Percentiles rank a stretch among this genome's conserved stretches.
These are phyloP conservation scores for Ophiostoma sp. DNA, from an alignment of 2,329 filamentous ascomycete genomes.

Conservation along the genomic window DNA sequence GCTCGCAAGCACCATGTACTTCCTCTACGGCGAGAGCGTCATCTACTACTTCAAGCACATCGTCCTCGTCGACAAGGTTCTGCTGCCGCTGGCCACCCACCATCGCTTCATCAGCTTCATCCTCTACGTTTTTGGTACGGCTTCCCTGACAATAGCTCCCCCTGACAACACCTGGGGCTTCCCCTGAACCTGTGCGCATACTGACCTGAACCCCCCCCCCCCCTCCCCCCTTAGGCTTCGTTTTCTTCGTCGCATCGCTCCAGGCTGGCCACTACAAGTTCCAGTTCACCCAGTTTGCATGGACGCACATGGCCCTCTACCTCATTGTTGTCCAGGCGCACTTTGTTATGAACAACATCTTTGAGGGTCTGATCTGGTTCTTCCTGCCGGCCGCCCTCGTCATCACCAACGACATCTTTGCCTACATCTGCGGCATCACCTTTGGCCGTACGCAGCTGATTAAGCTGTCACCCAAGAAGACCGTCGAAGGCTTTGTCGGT, in stretches of 20 bases:
- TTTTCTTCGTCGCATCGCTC: conserved; percentile 93
- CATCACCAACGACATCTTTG: conserved; percentile 98
- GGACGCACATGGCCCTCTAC: conserved; percentile 99
- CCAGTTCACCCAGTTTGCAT: conserved; percentile 98
- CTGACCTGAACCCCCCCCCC: not conserved
- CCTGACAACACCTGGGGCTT: not conserved
- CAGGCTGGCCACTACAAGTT: conserved; percentile 96
- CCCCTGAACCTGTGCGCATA: too few relatives aligned
- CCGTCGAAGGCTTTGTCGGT: conserved; percentile 92
- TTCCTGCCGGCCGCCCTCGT: conserved; percentile 91
- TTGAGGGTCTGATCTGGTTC: conserved; percentile 99
- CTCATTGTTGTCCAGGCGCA: conserved; percentile 96
- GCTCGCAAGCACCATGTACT: conserved; percentile 98
- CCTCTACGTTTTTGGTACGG: conserved; percentile 86
- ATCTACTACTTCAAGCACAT: conserved; percentile 99
- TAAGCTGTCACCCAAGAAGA: conserved; percentile 98
- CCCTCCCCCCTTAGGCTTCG: conserved; percentile 61
- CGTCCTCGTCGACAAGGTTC: conserved; percentile 84
- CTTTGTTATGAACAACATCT: conserved; percentile 99
- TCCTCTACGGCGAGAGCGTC: conserved; percentile 95
- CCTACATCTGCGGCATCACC: conserved; percentile 94
- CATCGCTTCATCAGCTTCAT: conserved; percentile 98
- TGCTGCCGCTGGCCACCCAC: conserved; percentile 90
- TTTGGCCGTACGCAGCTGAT: conserved; percentile 96
- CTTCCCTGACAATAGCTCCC: not conserved